phyloP scores from a whole-genome alignment of 83 land plant genomes.

The Isoetes engelmannii region DNA sequence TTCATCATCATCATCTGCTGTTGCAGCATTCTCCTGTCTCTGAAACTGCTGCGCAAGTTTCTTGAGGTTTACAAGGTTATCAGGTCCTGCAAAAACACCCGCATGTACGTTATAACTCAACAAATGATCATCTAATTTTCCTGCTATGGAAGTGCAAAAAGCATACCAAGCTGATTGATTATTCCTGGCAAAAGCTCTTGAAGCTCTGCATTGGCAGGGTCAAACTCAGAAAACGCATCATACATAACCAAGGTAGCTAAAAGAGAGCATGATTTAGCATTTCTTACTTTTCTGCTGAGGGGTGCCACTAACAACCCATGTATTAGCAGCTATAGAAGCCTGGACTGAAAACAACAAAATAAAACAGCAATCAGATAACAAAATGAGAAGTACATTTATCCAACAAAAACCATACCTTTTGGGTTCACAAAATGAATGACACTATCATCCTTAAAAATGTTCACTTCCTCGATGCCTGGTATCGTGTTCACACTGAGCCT shows the following conservation, averaged over 20 bases:
- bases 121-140: neutral
- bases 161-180: constrained; percentile 40
- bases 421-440: constrained; percentile 38
- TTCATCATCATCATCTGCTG: constrained; percentile 34
- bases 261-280: neutral
- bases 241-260: neutral
- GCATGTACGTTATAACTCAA: neutral
- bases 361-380: neutral
- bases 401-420: constrained; percentile 19
- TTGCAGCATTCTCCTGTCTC: constrained; percentile 9
- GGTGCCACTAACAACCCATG: constrained; percentile 43
- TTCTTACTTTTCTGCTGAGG: constrained; percentile 33
- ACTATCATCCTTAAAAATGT: constrained; percentile 38
- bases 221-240: neutral
- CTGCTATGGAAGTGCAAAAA: neutral
- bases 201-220: constrained; percentile 21
- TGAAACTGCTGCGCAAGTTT: constrained; percentile 36
- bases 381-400: neutral
- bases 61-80: constrained; percentile 33
- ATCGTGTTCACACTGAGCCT: constrained; percentile 32
- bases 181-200: constrained; percentile 39
- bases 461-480: constrained; percentile 40
- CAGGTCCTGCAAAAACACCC: constrained; percentile 24
- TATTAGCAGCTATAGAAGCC: constrained; percentile 39
- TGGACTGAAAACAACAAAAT: constrained; percentile 22